Percentiles rank a stretch among this genome's conserved stretches.
Evolutionary conservation across 2,329 filamentous ascomycete genomes (phyloP).

Genomic region (Ceratocystis colombiana): DNA sequence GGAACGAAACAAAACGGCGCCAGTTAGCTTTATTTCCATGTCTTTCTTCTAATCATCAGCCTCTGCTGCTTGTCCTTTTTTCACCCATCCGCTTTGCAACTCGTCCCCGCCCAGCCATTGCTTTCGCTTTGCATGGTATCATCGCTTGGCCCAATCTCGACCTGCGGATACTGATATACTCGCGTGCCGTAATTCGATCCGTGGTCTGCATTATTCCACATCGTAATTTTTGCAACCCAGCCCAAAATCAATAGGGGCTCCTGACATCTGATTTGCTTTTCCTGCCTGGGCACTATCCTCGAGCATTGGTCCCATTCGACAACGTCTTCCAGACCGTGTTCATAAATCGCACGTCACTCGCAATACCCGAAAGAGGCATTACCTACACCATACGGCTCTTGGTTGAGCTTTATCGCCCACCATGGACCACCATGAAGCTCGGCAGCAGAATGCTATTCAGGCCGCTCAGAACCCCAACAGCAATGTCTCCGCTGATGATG

Average conservation of each 20-base stretch:
- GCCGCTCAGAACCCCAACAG: conserved; percentile 63
- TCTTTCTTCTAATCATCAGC: conserved; percentile 27
- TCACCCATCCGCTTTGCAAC: conserved; percentile 18
- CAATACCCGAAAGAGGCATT: neutral
- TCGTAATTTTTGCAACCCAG: neutral
- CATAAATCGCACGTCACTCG: neutral
- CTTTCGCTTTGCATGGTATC: conserved; percentile 4
- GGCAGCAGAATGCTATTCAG: conserved; percentile 69
- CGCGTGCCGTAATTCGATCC: neutral
- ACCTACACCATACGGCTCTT: conserved; percentile 22
- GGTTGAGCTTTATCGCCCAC: conserved; percentile 27
- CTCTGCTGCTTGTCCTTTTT: conserved; percentile 15
- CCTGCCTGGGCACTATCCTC: neutral
- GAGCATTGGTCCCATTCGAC: neutral
- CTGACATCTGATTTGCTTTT: neutral
- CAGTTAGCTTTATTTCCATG: conserved; percentile 26
- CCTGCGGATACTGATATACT: neutral
- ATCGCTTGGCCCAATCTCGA: conserved; percentile 2
- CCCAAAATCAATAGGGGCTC: neutral
- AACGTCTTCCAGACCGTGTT: neutral
- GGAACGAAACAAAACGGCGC: conserved; percentile 3
- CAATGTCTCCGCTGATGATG: conserved; percentile 56
- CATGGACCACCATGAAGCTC: conserved; percentile 50
- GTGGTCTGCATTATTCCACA: neutral
- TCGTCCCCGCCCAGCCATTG: neutral